phyloP scores from a whole-genome alignment of 2,329 filamentous ascomycete species.

The Cercospora berteroae region DNA sequence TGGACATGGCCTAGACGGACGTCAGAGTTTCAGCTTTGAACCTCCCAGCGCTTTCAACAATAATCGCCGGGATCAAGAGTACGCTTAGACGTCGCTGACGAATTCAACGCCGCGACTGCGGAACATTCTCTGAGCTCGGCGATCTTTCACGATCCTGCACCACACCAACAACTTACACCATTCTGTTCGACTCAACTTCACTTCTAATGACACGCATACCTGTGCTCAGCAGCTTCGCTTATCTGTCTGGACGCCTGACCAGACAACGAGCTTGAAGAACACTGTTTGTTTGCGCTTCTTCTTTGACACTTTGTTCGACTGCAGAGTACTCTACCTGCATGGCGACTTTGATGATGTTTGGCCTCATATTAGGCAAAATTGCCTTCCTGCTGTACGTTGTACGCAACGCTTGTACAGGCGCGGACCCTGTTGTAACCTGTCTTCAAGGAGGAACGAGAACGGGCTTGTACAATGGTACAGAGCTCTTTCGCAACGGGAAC shows the following conservation, averaged over 20 bases:
- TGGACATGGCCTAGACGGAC: not conserved
- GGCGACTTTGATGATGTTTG: not conserved
- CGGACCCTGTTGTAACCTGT: not conserved
- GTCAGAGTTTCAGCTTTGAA: conserved; percentile 8
- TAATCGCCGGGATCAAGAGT: not conserved
- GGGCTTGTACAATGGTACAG: not conserved
- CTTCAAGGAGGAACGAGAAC: not conserved
- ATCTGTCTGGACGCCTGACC: not conserved
- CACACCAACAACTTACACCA: not conserved
- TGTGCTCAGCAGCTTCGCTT: not conserved
- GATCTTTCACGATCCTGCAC: not conserved
- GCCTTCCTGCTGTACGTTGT: not conserved
- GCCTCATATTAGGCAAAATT: not conserved
- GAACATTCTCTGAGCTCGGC: not conserved
- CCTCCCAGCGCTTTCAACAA: not conserved
- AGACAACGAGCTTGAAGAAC: not conserved
- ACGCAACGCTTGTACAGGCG: not conserved
- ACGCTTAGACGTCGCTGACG: not conserved
- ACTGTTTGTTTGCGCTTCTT: not conserved
- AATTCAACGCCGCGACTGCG: not conserved
- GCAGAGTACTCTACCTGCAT: not conserved
- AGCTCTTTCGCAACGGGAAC: not conserved
- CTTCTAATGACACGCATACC: not conserved
- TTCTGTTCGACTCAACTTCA: not conserved
- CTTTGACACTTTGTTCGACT: not conserved